These are phyloP conservation scores for Colletotrichum phormii DNA, from an alignment of 2,329 filamentous ascomycete species.

Conservation along the genomic window DNA sequence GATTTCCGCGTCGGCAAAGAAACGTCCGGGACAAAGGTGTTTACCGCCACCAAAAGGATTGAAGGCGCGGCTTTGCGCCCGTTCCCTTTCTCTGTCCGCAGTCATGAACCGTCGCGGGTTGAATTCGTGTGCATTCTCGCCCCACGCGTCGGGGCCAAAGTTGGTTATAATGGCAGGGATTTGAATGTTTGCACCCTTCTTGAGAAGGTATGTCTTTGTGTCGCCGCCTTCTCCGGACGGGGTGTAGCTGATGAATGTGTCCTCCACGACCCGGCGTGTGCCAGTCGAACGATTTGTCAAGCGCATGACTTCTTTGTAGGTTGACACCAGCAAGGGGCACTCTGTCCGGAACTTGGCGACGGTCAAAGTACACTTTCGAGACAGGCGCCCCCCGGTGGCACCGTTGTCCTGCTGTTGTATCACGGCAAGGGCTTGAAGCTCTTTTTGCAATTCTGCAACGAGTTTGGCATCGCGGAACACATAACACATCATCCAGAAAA, in stretches of 20 bases:
- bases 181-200: constrained; percentile 36
- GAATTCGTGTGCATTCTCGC: constrained; percentile 40
- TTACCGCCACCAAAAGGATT: constrained; percentile 49
- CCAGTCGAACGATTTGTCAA: constrained; percentile 18
- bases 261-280: constrained; percentile 19
- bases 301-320: constrained; percentile 27
- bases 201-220: constrained; percentile 5
- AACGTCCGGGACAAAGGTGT: constrained; percentile 48
- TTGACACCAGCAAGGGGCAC: constrained; percentile 12
- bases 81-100: constrained; percentile 39
- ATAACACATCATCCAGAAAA: constrained; percentile 50
- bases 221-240: background rate
- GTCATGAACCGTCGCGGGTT: constrained; percentile 42
- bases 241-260: constrained; percentile 16
- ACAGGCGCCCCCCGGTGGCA: background rate
- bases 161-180: constrained; percentile 43
- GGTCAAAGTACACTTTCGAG: background rate
- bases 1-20: constrained; percentile 47
- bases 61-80: constrained; percentile 38
- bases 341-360: background rate
- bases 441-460: background rate
- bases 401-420: background rate
- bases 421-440: background rate
- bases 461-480: constrained; percentile 39
- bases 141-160: constrained; percentile 41